Percentiles rank a stretch among this genome's conserved stretches.
phyloP scores from a whole-genome alignment of 148 eudicot genomes.

The Heliosperma pusillum region DNA sequence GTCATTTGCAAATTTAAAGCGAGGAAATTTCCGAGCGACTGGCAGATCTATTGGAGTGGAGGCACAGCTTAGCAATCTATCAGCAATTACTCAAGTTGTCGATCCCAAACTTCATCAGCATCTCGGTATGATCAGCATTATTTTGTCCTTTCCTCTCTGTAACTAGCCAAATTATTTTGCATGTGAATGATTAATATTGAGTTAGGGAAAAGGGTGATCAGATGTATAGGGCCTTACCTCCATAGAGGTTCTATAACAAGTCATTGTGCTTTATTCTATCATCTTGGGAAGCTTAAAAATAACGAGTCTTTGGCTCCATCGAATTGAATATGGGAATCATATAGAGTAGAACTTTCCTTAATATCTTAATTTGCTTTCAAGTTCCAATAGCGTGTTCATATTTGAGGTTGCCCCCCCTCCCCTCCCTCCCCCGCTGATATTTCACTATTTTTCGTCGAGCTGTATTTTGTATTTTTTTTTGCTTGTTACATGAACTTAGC shows the following conservation, averaged over 20 bases:
- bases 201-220: background rate
- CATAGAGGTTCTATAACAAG: background rate
- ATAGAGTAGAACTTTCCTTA: background rate
- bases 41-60: constrained; percentile 94
- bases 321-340: background rate
- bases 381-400: background rate
- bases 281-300: background rate
- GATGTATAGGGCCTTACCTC: no score
- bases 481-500: no score
- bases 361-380: background rate
- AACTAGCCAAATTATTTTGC: background rate
- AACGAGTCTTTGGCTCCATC: background rate
- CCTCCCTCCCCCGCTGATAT: no score
- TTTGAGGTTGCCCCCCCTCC: background rate
- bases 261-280: background rate
- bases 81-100: constrained; percentile 80
- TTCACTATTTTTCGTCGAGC: no score
- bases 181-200: background rate
- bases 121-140: constrained; percentile 51
- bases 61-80: constrained; percentile 75
- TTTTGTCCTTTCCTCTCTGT: background rate
- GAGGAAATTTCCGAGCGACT: constrained; percentile 93
- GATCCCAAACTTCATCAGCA: constrained; percentile 99
- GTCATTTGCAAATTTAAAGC: constrained; percentile 49
- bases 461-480: no score